Base-by-base conservation (phyloP, 495 filamentous ascomycete genomes). In the Oleoguttula mirabilis region DNA sequence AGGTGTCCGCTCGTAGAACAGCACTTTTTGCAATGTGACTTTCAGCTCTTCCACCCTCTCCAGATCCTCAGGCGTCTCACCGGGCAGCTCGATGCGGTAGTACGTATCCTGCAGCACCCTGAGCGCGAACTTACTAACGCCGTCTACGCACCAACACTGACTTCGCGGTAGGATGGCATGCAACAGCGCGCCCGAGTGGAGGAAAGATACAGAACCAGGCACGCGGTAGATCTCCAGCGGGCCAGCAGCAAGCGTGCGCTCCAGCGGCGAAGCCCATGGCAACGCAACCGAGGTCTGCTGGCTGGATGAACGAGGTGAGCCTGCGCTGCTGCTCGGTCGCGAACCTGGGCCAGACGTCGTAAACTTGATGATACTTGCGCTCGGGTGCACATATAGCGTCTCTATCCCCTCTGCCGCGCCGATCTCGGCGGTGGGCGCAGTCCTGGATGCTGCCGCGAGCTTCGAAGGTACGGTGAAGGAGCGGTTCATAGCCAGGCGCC, bases 121-220 rank as follows among this genome's bases (percentile, higher is more conserved):
- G 46, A 94, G 54, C 4, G 90, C 80, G 52, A 90, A 93, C 46
- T 78, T 86, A 25, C 78, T 79, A 28, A 78, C 75, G 32, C 81
- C 80, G 56, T 93, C 83, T 16, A 94, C 83, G 61, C 82, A 90
- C 87, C 87, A 94, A 47, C 77, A 90, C 56, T 90, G 83, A 15
- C 82, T 88, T 59, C 82, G 90, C 8, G 83, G 81, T 27, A 94
- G 57, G 32, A 94, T 88, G 33, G 87, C 78, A 50, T 83, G 82
- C 8, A 93, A 71, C 21, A 84, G 75, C 48, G 70, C 67, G 41
- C 83, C 82, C 51, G 84, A 92, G 61, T 79, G 84, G 8, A 94
- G 71, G 56, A 94, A 94, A 14, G 81, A 80, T 0, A 88, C 80
- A 32, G 83, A 76, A 8, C 82, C 80, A 5, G 82, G 77, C 20